phyloP scores from a whole-genome alignment of 2,329 filamentous ascomycete genomes.

The Immersiporthe knoxdaviesiana region DNA sequence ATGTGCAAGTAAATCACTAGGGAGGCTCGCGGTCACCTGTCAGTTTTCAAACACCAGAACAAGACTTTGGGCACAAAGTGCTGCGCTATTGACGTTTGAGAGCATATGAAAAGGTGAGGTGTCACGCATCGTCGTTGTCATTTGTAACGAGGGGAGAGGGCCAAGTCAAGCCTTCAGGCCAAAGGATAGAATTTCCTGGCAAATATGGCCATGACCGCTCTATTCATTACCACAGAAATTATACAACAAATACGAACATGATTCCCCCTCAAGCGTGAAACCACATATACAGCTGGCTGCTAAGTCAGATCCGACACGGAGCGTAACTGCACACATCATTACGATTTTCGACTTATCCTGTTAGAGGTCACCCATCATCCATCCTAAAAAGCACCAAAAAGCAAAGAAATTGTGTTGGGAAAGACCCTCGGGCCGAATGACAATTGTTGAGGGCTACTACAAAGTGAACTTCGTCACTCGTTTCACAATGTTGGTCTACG shows the following conservation, averaged over 20 bases:
- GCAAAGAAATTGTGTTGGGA: not conserved
- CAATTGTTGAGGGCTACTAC: not conserved
- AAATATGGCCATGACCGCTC: not conserved
- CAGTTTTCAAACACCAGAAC: not conserved
- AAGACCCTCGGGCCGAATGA: not conserved
- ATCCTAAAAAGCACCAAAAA: not conserved
- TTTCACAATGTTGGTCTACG: not conserved
- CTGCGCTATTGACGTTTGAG: too few species aligned
- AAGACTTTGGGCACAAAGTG: not conserved
- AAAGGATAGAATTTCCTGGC: not conserved
- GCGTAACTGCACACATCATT: not conserved
- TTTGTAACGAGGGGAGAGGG: not conserved
- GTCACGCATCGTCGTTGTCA: not conserved
- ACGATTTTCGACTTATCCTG: too few species aligned
- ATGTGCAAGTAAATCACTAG: not conserved
- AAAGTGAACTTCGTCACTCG: not conserved
- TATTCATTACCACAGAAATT: not conserved
- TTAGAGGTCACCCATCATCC: not conserved
- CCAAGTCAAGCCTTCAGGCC: not conserved
- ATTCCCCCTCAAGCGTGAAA: too few species aligned
- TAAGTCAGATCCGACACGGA: too few species aligned
- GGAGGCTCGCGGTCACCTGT: not conserved
- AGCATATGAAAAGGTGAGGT: not conserved
- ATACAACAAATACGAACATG: not conserved
- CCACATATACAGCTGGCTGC: not conserved